Percentiles rank a stretch among this genome's conserved stretches.
phyloP scores from a whole-genome alignment of 176 grass and related monocot genomes.

The Aegilops tauschii region DNA sequence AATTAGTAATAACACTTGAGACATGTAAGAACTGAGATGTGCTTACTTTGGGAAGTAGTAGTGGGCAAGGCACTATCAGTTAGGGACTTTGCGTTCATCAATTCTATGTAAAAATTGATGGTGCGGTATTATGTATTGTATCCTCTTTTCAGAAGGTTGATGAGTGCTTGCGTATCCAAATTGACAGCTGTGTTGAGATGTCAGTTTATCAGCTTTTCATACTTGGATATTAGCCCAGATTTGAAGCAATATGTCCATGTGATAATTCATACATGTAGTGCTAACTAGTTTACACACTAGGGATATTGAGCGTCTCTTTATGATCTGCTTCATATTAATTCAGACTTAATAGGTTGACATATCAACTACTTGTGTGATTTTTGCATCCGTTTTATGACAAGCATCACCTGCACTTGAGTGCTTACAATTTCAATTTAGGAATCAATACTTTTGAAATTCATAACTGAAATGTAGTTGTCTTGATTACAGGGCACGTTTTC shows the following conservation, averaged over 20 bases:
- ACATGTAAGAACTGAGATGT: not conserved
- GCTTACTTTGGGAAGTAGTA: not conserved
- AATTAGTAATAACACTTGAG: not conserved
- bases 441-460: not conserved
- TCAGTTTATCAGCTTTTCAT: not conserved
- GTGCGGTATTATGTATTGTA: not conserved
- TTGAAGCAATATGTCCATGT: not conserved
- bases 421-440: not conserved
- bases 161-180: not conserved
- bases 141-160: not conserved
- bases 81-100: not conserved
- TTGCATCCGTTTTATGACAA: not conserved
- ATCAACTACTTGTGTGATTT: not conserved
- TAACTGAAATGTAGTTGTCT: not conserved
- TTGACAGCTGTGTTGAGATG: not conserved
- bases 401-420: not conserved
- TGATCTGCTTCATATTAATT: slow-evolving; percentile 12
- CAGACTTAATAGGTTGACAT: not conserved
- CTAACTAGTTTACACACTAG: not conserved
- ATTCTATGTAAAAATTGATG: slow-evolving; percentile 12
- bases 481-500: slow-evolving; percentile 51
- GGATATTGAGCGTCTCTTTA: slow-evolving; percentile 10
- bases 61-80: not conserved
- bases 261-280: slow-evolving; percentile 1
- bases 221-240: not conserved